Evolutionary conservation across 202 grass and related monocot species (phyloP).

Genomic region (Zoysia matrella): DNA sequence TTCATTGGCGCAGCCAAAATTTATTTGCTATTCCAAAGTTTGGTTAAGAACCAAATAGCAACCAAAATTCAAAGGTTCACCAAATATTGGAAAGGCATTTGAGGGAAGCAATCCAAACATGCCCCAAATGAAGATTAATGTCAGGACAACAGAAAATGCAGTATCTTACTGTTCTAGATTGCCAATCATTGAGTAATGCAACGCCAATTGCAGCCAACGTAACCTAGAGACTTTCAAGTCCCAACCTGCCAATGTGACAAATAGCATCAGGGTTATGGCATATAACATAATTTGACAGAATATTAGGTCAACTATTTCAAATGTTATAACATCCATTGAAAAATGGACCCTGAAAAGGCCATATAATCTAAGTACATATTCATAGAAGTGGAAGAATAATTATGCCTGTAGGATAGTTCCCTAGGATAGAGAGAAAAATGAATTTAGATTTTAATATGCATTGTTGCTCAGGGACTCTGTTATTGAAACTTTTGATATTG

Average conservation of each 20-base stretch:
- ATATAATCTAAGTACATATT: constrained; percentile 21
- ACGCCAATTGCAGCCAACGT: constrained; percentile 85
- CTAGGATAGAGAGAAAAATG: background rate
- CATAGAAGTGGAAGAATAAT: constrained; percentile 4
- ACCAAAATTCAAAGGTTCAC: too few species aligned
- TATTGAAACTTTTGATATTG: constrained; percentile 4
- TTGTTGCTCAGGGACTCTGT: constrained; percentile 14
- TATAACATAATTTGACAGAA: background rate
- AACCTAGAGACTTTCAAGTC: constrained; percentile 81
- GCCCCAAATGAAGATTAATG: constrained; percentile 6
- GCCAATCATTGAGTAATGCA: constrained; percentile 74
- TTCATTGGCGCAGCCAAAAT: too few species aligned
- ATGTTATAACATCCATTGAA: constrained; percentile 16
- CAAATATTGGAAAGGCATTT: too few species aligned
- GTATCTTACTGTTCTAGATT: constrained; percentile 90
- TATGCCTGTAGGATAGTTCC: constrained; percentile 11
- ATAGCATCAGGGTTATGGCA: constrained; percentile 48
- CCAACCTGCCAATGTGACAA: constrained; percentile 84
- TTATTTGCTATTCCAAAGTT: too few species aligned
- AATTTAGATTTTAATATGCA: background rate
- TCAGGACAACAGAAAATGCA: constrained; percentile 24
- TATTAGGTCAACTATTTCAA: background rate
- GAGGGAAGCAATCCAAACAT: too few species aligned
- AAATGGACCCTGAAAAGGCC: constrained; percentile 3
- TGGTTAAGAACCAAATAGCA: too few species aligned